phyloP scores from a whole-genome alignment of 2,329 filamentous ascomycete species.

The Alternaria sp. region DNA sequence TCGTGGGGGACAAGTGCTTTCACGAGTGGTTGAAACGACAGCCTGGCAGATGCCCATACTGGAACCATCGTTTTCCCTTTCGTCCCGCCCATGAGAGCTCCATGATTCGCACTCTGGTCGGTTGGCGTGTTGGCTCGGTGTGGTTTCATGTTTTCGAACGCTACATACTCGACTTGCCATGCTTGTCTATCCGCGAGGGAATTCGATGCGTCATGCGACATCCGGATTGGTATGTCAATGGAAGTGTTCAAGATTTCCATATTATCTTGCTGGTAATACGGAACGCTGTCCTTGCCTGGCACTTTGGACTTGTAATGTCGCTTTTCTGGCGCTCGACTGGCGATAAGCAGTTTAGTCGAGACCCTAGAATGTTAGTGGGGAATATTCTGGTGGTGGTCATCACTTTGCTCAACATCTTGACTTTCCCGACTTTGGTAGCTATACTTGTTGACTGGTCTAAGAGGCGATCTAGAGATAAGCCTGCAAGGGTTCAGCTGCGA shows the following conservation, averaged over 20 bases:
- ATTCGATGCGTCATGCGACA: not conserved
- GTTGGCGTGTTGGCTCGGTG: fast-evolving
- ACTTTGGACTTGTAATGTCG: not conserved
- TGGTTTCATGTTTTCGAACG: not conserved
- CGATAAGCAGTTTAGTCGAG: not conserved
- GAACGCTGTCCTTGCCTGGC: not conserved
- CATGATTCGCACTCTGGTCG: not conserved
- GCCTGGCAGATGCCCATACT: not conserved
- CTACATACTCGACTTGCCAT: not conserved
- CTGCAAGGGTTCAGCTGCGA: not conserved
- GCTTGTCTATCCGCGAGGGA: not conserved
- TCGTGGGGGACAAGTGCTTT: not conserved
- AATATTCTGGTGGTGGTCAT: not conserved
- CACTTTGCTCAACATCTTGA: not conserved
- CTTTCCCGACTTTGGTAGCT: not conserved
- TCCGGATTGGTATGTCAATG: not conserved
- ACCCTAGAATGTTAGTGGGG: not conserved
- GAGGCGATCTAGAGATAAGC: not conserved
- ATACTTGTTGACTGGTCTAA: not conserved
- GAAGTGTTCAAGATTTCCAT: not conserved
- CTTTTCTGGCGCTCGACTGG: not conserved
- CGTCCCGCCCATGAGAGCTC: not conserved
- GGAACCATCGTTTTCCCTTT: not conserved
- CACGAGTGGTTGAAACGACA: not conserved
- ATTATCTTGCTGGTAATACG: not conserved